Evolutionary conservation across 305 asterid genomes (phyloP).

Genomic region (Solanum hybrid): DNA sequence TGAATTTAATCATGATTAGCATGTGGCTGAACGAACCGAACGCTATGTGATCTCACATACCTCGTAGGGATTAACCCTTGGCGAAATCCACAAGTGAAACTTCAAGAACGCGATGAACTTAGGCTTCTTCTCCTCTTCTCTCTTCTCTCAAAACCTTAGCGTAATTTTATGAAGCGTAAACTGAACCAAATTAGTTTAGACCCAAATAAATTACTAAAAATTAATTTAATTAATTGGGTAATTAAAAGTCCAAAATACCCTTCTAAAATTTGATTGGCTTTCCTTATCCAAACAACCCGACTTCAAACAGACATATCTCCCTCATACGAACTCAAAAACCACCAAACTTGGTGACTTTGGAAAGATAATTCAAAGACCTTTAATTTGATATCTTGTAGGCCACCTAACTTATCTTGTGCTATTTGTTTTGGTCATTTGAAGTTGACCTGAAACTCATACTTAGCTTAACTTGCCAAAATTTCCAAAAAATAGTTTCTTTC

Average conservation of each 20-base stretch:
- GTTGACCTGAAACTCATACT: not conserved
- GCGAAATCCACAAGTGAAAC: not conserved
- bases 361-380: too few species aligned
- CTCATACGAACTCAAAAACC: not conserved
- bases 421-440: not conserved
- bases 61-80: not conserved
- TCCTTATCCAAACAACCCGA: not conserved
- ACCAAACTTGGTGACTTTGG: not conserved
- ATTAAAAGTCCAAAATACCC: not conserved
- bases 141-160: not conserved
- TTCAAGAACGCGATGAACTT: not conserved
- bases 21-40: not conserved
- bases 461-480: not conserved
- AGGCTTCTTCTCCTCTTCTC: not conserved
- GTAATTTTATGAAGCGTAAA: not conserved
- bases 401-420: not conserved
- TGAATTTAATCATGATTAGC: not conserved
- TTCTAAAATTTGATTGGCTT: not conserved
- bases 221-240: too few species aligned
- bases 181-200: not conserved
- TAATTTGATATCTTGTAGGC: not conserved
- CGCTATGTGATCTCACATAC: not conserved
- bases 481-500: too few species aligned
- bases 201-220: too few species aligned
- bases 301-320: not conserved